Evolutionary conservation across 2,329 filamentous ascomycete genomes (phyloP).

Genomic region (Calycina marina): DNA sequence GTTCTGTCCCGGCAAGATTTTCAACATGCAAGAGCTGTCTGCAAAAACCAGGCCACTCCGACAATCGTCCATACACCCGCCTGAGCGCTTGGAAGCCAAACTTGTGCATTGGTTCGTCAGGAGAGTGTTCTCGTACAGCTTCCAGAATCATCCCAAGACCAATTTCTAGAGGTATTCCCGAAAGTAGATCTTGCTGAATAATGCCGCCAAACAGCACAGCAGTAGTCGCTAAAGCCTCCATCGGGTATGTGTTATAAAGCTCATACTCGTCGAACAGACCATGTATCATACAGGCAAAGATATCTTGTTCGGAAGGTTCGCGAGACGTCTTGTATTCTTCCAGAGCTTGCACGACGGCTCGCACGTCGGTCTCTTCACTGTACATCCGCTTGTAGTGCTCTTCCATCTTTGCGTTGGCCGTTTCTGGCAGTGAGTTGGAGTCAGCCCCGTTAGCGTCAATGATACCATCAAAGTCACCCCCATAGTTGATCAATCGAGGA

Average conservation of each 20-base stretch:
- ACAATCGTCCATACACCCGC: constrained; percentile 68
- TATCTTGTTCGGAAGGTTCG: constrained; percentile 74
- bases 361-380: constrained; percentile 72
- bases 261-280: constrained; percentile 94
- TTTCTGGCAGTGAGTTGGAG: constrained; percentile 65
- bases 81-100: constrained; percentile 92
- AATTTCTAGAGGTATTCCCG: constrained; percentile 79
- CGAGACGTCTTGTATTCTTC: constrained; percentile 78
- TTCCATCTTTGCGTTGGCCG: constrained; percentile 85
- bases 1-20: constrained; percentile 70
- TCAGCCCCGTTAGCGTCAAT: constrained; percentile 73
- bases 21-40: constrained; percentile 70
- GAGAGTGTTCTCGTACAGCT: constrained; percentile 70
- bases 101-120: constrained; percentile 89
- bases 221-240: constrained; percentile 91
- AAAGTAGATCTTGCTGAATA: constrained; percentile 84
- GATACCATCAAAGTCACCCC: constrained; percentile 80
- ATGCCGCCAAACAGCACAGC: constrained; percentile 94
- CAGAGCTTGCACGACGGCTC: constrained; percentile 72
- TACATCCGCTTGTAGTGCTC: constrained; percentile 99
- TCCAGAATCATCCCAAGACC: constrained; percentile 98
- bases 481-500: constrained; percentile 90
- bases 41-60: constrained; percentile 94
- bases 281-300: constrained; percentile 98
- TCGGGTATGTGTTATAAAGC: constrained; percentile 86